Conservation (phyloP, 306 rosid genomes). For the Citrullus mucosospermus region DNA sequence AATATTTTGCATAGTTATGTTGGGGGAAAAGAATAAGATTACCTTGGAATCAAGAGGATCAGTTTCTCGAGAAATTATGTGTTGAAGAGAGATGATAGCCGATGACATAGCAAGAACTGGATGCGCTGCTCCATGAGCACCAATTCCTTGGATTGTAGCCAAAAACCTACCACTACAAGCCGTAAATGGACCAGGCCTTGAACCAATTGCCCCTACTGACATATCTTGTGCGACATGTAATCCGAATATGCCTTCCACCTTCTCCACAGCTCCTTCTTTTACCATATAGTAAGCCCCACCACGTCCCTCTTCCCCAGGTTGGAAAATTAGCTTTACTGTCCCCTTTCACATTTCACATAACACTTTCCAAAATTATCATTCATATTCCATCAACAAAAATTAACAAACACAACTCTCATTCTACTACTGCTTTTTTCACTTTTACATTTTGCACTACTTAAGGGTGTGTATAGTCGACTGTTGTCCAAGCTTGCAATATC, state of each 20-base stretch:
- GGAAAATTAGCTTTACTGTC: slow-evolving; percentile 50
- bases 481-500: no score
- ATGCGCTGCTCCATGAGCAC: slow-evolving; percentile 27
- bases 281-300: slow-evolving; percentile 42
- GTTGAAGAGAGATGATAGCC: slow-evolving; percentile 34
- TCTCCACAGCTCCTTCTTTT: slow-evolving; percentile 33
- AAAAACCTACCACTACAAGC: slow-evolving; percentile 31
- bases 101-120: slow-evolving; percentile 34
- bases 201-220: slow-evolving; percentile 25
- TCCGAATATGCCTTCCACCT: slow-evolving; percentile 34
- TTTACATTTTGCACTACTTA: no score
- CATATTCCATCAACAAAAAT: no score
- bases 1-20: neutral
- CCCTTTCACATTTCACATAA: slow-evolving; percentile 18
- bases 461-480: no score
- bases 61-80: slow-evolving; percentile 41
- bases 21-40: neutral
- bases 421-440: no score
- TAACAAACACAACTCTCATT: neutral
- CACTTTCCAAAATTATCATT: neutral
- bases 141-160: slow-evolving; percentile 24
- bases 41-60: slow-evolving; percentile 39
- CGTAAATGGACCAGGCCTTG: slow-evolving; percentile 35
- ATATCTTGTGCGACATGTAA: slow-evolving; percentile 26
- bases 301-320: slow-evolving; percentile 45